Percentiles rank a stretch among this genome's conserved stretches.
Conservation (phyloP, 1,284 basidiomycete species). For the Singerocomus inundabilis region DNA sequence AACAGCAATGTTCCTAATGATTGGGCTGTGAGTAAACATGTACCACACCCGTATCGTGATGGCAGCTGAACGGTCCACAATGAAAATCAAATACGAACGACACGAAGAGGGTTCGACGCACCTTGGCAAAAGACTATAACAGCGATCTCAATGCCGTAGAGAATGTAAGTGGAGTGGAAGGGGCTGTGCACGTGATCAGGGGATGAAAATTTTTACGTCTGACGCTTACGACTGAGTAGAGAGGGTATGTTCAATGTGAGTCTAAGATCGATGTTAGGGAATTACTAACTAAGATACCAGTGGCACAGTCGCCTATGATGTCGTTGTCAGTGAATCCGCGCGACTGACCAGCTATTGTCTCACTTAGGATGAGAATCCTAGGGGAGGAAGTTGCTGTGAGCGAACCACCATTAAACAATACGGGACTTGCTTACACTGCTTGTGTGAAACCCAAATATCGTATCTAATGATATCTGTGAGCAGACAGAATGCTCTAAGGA, state of each 20-base stretch:
- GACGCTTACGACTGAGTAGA: constrained; percentile 13
- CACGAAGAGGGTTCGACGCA: not conserved
- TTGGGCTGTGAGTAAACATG: constrained; percentile 14
- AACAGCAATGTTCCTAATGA: constrained; percentile 13
- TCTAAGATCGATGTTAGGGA: not conserved
- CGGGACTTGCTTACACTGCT: constrained; percentile 10
- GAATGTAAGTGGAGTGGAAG: not conserved
- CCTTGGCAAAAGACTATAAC: constrained; percentile 13
- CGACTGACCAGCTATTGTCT: not conserved
- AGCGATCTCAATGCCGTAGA: constrained; percentile 1
- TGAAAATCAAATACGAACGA: not conserved
- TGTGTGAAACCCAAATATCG: constrained; percentile 21
- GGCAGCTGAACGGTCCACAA: constrained; percentile 2
- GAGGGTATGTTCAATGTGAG: not conserved
- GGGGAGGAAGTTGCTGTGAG: not conserved
- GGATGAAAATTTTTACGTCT: not conserved
- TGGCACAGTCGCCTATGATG: not conserved
- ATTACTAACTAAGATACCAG: constrained; percentile 4
- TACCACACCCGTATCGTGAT: constrained; percentile 26
- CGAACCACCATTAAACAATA: not conserved
- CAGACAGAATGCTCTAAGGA: not conserved
- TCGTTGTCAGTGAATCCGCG: not conserved
- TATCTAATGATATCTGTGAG: constrained; percentile 14
- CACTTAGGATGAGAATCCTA: constrained; percentile 11
- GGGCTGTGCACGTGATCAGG: constrained; percentile 7